Conservation (phyloP, 2,329 filamentous ascomycete genomes). For the Madurella fahalii region DNA sequence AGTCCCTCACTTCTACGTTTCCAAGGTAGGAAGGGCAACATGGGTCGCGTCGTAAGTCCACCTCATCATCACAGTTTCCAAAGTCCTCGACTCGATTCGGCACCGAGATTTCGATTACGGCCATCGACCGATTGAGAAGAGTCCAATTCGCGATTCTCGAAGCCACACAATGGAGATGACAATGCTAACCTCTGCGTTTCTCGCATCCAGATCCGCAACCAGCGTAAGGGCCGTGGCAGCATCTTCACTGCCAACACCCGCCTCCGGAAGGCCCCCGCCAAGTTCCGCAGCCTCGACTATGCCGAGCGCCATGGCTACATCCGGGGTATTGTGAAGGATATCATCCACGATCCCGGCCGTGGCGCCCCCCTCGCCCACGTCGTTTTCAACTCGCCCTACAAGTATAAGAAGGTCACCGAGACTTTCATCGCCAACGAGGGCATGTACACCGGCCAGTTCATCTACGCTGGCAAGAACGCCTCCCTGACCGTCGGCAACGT, state of each 20-base stretch:
- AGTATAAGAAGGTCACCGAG: conserved; percentile 95
- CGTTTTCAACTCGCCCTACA: conserved; percentile 95
- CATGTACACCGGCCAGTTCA: conserved; percentile 99
- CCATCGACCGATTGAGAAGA: conserved; percentile 10
- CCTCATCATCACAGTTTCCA: conserved; percentile 10
- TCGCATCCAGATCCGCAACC: conserved; percentile 54
- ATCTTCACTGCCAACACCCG: conserved; percentile 66
- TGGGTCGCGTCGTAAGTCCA: conserved; percentile 50
- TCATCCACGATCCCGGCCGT: conserved; percentile 98
- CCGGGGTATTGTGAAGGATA: conserved; percentile 96
- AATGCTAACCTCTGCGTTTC: conserved; percentile 23
- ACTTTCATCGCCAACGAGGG: conserved; percentile 99
- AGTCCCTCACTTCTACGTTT: conserved; percentile 26
- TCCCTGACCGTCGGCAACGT: conserved; percentile 95
- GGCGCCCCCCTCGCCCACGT: conserved; percentile 97
- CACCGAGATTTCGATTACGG: conserved; percentile 14
- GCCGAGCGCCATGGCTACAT: conserved; percentile 97
- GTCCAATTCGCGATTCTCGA: background rate
- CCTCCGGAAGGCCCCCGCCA: conserved; percentile 88
- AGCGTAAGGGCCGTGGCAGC: conserved; percentile 57
- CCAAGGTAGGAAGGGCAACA: conserved; percentile 36
- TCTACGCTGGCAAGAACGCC: conserved; percentile 99
- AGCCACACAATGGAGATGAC: conserved; percentile 4
- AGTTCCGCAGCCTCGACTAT: conserved; percentile 96
- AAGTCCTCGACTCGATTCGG: conserved; percentile 16